Base-by-base conservation (phyloP, 768 basidiomycete genomes). In the Tremella yokohamensis region DNA sequence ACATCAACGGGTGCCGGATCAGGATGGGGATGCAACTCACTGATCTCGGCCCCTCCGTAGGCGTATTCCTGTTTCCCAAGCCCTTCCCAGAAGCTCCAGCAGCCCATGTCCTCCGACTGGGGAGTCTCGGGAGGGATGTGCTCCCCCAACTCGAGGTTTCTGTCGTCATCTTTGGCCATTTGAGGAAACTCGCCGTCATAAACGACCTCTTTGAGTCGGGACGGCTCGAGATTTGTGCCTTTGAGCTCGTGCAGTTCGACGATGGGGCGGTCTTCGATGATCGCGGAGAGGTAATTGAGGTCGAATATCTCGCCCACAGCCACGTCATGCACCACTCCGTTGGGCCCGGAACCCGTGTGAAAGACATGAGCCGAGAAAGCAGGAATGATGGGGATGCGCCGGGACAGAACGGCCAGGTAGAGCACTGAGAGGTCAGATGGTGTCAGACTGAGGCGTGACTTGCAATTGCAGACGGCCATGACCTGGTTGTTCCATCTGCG, bases 181-280 rank as follows among this genome's bases (percentile, higher is more conserved):
- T 56, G 54, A 3, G 54, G 40, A 24, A 49, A 13, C 22, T 61
- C 59, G 7, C 59, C 59, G 29, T 61, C 59, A 26, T 56, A 61
- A 1, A 61, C 54, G 9, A 56, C 42, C 12, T 56, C 45, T 24
- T 8, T 37, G 20, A 42, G 50, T 44, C 37, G 20, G 38, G 25
- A 19, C 25, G 20, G 16, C 19, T 25, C 49, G 51, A 12, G 42
- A 44, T 20, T 18, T 3, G 34, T 22, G 39, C 29, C 54, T 52
- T 61, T 61, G 9, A 61, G 37, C 26, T 61, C 59, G 20, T 56
- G 19, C 12, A 56, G 39, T 13, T 61, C 59, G 47, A 61, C 45
- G 26, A 61, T 49, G 1, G 59, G 54, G 9, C 55, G 29, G 38
- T 56, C 44, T 16, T 40, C 20, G 25, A 56, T 16, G 0, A 40